These are phyloP conservation scores for Bauhinia variegata DNA, from an alignment of 306 rosid genomes.

Conservation along the genomic window DNA sequence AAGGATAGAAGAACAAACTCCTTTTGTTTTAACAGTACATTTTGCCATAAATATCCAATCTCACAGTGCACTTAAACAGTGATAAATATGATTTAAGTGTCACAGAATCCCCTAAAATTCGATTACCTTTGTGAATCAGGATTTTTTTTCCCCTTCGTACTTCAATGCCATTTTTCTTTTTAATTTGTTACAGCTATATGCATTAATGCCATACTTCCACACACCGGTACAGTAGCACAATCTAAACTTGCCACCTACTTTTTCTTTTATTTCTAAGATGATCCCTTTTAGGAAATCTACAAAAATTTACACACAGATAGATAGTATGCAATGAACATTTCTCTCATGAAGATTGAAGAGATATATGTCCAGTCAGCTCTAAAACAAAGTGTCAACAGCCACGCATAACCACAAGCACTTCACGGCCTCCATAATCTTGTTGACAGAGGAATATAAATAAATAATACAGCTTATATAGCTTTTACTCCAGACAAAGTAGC, in stretches of 20 bases:
- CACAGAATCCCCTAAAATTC: slow-evolving; percentile 3
- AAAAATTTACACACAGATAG: no score
- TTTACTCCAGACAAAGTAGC: neutral
- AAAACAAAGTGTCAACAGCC: slow-evolving; percentile 10
- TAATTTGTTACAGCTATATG: neutral
- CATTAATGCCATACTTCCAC: no score
- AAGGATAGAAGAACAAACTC: neutral
- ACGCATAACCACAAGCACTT: slow-evolving; percentile 16
- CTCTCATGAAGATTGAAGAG: neutral
- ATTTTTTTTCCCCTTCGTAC: no score
- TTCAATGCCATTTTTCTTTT: no score
- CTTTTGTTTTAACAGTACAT: neutral
- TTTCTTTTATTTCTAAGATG: no score
- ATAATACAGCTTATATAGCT: neutral
- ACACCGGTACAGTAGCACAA: no score
- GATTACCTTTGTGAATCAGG: neutral
- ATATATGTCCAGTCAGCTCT: slow-evolving; percentile 8
- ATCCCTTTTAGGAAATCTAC: no score
- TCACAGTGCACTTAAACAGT: neutral
- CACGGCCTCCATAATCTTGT: slow-evolving; percentile 12
- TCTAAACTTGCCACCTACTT: no score
- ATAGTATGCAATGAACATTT: neutral
- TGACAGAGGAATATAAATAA: neutral
- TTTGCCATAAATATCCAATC: neutral
- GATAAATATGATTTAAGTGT: neutral